These are phyloP conservation scores for Sextonia rubra DNA, from an alignment of 164 flowering plant species.

Conservation along the genomic window DNA sequence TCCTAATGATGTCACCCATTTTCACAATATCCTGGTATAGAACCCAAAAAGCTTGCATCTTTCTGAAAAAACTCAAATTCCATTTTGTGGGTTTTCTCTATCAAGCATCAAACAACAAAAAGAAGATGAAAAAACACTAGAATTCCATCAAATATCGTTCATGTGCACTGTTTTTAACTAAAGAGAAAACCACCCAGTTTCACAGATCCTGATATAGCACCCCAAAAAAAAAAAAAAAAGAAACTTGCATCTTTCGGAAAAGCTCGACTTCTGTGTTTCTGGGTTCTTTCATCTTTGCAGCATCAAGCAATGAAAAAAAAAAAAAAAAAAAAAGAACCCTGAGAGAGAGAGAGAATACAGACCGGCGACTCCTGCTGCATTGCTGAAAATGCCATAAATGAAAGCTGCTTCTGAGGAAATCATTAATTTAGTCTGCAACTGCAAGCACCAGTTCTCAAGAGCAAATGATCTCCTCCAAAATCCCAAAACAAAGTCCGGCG, in stretches of 20 bases:
- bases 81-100: not conserved
- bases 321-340: no score
- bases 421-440: constrained; percentile 5
- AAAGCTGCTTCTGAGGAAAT: constrained; percentile 12
- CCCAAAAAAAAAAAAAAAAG: no score
- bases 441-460: not conserved
- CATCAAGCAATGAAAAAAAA: no score
- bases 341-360: constrained; percentile 1
- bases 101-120: not conserved
- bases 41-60: not conserved
- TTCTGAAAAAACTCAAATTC: not conserved
- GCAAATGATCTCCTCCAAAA: not conserved
- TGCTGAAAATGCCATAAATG: constrained; percentile 25
- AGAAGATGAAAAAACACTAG: not conserved
- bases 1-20: not conserved
- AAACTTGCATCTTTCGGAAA: no score
- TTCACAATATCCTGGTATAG: not conserved
- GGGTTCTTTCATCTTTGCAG: no score
- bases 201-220: no score
- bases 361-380: constrained; percentile 79
- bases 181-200: no score
- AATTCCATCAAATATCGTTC: not conserved
- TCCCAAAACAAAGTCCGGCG: not conserved
- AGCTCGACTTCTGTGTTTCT: no score
- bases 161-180: no score